These are phyloP conservation scores for Nicotiana obtusifolia DNA, from an alignment of 257 asterid genomes.

Conservation along the genomic window DNA sequence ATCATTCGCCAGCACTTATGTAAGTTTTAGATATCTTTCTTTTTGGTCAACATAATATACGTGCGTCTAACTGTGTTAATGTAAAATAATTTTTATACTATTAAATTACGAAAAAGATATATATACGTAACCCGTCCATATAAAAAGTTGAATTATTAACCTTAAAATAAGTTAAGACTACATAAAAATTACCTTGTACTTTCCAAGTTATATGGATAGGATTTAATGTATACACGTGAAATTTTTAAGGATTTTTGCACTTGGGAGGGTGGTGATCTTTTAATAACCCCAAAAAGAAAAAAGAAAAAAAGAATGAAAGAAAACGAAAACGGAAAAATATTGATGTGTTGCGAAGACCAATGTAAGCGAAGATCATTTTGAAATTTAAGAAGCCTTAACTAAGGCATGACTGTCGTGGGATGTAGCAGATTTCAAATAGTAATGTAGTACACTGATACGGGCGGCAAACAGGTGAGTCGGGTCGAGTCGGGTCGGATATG, in stretches of 20 bases:
- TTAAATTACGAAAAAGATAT: background rate
- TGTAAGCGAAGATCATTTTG: background rate
- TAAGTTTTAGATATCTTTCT: constrained; percentile 22
- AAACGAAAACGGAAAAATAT: background rate
- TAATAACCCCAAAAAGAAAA: background rate
- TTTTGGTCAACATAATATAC: background rate
- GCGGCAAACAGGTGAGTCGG: no score
- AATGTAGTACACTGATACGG: no score
- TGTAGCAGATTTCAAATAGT: background rate
- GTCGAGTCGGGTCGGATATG: no score
- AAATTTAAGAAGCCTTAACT: background rate
- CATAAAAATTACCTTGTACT: no score
- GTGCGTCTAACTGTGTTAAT: background rate
- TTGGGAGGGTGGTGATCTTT: no score
- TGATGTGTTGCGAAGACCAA: background rate
- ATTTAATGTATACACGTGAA: no score
- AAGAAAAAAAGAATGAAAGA: no score
- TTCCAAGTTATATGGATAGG: no score
- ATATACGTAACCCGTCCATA: background rate
- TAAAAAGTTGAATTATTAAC: background rate
- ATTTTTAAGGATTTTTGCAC: no score
- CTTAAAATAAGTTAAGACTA: background rate
- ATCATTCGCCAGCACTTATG: constrained; percentile 74
- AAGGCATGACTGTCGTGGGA: background rate
- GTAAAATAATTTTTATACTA: background rate